Conservation (phyloP, 352 stramenopile genomes). For the Phytophthora crassamura region DNA sequence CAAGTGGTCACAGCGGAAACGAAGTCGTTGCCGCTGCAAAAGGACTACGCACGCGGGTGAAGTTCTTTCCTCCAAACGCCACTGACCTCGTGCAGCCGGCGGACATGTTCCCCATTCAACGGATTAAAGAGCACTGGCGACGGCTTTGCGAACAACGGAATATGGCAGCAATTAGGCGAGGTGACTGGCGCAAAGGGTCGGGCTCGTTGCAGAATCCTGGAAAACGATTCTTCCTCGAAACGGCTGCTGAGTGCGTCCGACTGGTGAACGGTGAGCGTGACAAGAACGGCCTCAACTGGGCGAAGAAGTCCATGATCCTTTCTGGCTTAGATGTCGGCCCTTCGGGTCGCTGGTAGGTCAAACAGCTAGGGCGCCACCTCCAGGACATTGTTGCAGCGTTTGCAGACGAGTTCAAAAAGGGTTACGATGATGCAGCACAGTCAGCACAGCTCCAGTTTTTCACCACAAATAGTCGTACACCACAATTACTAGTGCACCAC, state of each 20-base stretch:
- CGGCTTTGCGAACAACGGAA: neutral
- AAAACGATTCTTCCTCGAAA: too few relatives aligned
- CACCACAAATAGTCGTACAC: conserved; percentile 6
- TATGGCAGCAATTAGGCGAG: too few relatives aligned
- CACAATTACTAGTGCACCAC: too few relatives aligned
- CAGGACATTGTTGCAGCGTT: too few relatives aligned
- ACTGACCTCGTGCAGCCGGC: conserved; percentile 6
- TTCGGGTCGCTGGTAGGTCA: neutral
- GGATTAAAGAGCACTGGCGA: conserved; percentile 1
- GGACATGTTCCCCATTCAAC: conserved; percentile 2
- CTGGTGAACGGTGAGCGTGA: neutral
- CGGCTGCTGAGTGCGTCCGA: too few relatives aligned
- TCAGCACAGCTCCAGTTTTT: neutral
- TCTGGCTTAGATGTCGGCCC: neutral
- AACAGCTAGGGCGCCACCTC: too few relatives aligned
- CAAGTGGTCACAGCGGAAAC: neutral
- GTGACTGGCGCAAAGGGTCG: too few relatives aligned
- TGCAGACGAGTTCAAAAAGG: neutral
- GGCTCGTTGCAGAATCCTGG: too few relatives aligned
- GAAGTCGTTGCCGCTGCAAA: neutral
- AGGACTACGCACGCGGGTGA: neutral
- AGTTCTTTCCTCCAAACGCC: conserved; percentile 4
- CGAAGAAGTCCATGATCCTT: conserved; percentile 2
- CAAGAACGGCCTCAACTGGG: conserved; percentile 1
- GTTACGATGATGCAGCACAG: neutral